Conservation (phyloP, 306 rosid species). For the Dalbergia cochinchinensis region DNA sequence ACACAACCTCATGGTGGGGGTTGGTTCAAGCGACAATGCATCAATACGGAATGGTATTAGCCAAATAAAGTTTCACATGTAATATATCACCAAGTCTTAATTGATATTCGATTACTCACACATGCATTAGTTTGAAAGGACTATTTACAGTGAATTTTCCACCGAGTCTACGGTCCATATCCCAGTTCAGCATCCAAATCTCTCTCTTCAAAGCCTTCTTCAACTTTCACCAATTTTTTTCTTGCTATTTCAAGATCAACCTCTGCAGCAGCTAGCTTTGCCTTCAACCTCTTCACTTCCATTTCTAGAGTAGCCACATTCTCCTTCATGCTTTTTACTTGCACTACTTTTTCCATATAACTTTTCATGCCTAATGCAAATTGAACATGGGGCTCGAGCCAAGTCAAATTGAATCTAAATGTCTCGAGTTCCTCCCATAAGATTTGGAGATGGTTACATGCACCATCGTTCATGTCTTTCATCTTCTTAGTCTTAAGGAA, state of each 20-base stretch:
- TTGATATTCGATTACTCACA: no score
- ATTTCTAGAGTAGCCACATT: slow-evolving; percentile 6
- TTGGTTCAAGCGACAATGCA: not conserved
- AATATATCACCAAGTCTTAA: no score
- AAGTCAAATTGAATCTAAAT: slow-evolving; percentile 22
- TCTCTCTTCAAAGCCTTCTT: slow-evolving; percentile 12
- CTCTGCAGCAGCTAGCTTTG: not conserved
- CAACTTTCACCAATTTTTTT: slow-evolving; percentile 27
- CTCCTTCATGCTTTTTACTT: slow-evolving; percentile 9
- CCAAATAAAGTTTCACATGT: no score
- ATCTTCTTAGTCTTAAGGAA: slow-evolving; percentile 37
- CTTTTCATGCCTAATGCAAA: slow-evolving; percentile 26
- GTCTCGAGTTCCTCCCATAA: slow-evolving; percentile 46
- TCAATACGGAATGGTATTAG: no score
- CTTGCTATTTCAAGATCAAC: slow-evolving; percentile 24
- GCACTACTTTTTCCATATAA: not conserved
- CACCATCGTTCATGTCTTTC: slow-evolving; percentile 31
- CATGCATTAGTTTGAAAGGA: no score
- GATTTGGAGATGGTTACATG: slow-evolving; percentile 17
- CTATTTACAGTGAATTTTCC: not conserved
- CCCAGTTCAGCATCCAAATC: slow-evolving; percentile 33
- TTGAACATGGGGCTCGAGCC: slow-evolving; percentile 42
- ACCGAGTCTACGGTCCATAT: slow-evolving; percentile 6
- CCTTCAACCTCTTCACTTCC: slow-evolving; percentile 13
- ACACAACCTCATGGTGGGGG: no score